phyloP scores from a whole-genome alignment of 1,139 yeast species.

The Trichomonascaceae sp. region DNA sequence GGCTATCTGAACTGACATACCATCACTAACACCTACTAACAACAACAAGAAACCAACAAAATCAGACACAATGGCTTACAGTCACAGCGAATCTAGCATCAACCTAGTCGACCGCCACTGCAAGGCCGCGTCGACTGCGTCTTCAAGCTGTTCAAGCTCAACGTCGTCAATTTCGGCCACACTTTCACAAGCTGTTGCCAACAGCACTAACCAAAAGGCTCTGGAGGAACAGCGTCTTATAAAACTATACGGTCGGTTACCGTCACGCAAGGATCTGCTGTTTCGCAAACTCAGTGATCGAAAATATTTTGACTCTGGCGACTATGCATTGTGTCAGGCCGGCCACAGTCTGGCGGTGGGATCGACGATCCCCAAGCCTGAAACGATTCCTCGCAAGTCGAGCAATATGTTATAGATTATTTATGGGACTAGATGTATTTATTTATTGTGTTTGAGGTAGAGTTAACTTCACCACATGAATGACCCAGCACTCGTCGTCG shows the following conservation, averaged over 20 bases:
- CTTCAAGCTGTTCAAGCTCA: too few species aligned
- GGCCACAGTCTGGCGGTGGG: constrained; percentile 31
- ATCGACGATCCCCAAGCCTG: constrained; percentile 31
- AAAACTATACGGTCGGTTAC: constrained; percentile 77
- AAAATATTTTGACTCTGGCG: constrained; percentile 94
- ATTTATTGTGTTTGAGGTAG: neutral
- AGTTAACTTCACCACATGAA: too few species aligned
- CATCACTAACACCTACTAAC: too few species aligned
- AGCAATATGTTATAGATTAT: neutral
- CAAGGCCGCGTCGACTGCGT: too few species aligned
- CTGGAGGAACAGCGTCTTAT: neutral
- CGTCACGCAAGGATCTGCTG: constrained; percentile 72
- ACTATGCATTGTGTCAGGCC: constrained; percentile 84
- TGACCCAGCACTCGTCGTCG: too few species aligned
- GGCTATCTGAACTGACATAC: too few species aligned
- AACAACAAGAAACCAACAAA: neutral
- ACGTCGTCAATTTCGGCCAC: too few species aligned
- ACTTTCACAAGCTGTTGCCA: too few species aligned
- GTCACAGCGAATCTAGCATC: too few species aligned
- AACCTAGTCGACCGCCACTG: too few species aligned
- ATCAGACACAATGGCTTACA: neutral
- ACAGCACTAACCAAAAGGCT: too few species aligned
- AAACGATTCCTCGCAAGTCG: constrained; percentile 24
- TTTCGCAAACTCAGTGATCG: constrained; percentile 63
- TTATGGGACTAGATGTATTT: neutral